These are phyloP conservation scores for Primulina huaijiensis DNA, from an alignment of 257 asterid genomes.

Conservation along the genomic window DNA sequence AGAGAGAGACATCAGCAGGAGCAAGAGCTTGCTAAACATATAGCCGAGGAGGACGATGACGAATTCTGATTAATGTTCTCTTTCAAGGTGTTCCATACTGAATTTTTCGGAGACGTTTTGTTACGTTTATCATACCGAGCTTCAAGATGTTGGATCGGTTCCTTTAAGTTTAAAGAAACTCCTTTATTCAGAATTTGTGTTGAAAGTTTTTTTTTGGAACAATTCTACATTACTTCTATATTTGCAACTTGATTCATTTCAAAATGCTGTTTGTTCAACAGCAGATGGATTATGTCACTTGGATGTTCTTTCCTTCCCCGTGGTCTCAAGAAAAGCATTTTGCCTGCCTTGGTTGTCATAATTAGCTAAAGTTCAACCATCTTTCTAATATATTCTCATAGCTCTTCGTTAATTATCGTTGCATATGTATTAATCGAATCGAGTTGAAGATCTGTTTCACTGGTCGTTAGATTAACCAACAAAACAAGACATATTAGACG, in stretches of 20 bases:
- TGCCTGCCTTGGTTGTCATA: not conserved
- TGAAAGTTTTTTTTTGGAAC: too few relatives aligned
- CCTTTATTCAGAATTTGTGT: not conserved
- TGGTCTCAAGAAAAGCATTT: not conserved
- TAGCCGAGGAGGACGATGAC: conserved; percentile 70
- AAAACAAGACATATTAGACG: too few relatives aligned
- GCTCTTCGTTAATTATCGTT: too few relatives aligned
- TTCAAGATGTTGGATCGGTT: not conserved
- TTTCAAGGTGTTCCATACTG: conserved; percentile 14
- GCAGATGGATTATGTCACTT: not conserved
- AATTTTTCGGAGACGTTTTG: not conserved
- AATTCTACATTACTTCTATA: too few relatives aligned
- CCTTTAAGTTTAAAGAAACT: not conserved
- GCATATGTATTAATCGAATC: too few relatives aligned
- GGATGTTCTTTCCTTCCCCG: not conserved
- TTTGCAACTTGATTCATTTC: not conserved
- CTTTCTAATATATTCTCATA: too few relatives aligned
- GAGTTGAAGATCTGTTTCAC: too few relatives aligned
- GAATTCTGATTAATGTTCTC: conserved; percentile 40
- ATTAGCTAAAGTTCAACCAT: not conserved
- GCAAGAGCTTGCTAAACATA: conserved; percentile 74
- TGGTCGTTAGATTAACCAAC: too few relatives aligned
- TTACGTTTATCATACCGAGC: not conserved
- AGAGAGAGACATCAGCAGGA: conserved; percentile 72
- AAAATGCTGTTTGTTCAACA: not conserved